A percentile compares a stretch with the other conserved stretches of the same genome.
Evolutionary conservation across 2,329 filamentous ascomycete genomes (phyloP).

Genomic region (Didymella pomorum): DNA sequence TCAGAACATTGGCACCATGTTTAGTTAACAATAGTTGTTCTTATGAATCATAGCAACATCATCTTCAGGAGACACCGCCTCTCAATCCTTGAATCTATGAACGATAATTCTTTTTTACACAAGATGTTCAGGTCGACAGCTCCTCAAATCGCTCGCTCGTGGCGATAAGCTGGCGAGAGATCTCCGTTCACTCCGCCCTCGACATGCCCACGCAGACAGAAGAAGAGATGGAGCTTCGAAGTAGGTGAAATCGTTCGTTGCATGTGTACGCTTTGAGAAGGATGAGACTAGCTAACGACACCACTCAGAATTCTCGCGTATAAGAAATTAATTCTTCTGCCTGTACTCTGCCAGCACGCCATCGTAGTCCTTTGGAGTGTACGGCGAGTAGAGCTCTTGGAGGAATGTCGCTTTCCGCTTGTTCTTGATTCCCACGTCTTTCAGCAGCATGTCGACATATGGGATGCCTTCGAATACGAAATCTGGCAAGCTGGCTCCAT

Average conservation of each 20-base stretch:
- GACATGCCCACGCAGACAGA: not conserved
- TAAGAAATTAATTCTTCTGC: conserved; percentile 1
- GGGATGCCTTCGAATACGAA: conserved; percentile 79
- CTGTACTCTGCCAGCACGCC: conserved; percentile 35
- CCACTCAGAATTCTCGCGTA: not conserved
- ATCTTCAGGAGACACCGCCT: not conserved
- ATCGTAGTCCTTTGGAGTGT: conserved; percentile 35
- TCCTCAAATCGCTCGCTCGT: not conserved
- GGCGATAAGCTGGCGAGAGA: not conserved
- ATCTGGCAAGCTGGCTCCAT: conserved; percentile 69
- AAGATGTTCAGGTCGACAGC: too few species aligned
- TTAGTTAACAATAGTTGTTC: not conserved
- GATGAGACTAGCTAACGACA: not conserved
- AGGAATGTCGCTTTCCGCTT: conserved; percentile 19
- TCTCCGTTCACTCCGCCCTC: not conserved
- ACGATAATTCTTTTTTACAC: not conserved
- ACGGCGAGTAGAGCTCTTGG: conserved; percentile 30
- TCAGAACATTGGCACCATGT: not conserved
- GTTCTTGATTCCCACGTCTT: conserved; percentile 16
- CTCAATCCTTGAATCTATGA: not conserved
- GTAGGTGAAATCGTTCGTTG: not conserved
- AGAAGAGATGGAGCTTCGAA: not conserved
- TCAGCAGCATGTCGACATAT: conserved; percentile 69
- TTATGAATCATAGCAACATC: not conserved
- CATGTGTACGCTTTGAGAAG: not conserved